Conservation (phyloP, 257 asterid genomes). For the Solanum arcanum region DNA sequence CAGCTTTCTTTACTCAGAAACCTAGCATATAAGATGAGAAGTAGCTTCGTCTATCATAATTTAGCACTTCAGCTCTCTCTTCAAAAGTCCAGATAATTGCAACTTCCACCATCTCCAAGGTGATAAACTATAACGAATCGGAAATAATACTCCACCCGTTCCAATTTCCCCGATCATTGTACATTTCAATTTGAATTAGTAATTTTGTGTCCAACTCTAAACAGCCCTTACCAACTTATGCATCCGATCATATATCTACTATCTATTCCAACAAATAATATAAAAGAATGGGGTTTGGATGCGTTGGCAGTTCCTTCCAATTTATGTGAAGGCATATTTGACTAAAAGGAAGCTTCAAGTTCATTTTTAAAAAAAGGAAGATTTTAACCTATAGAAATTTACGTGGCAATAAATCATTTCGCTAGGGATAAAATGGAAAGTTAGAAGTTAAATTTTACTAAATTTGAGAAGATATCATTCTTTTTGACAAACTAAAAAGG, state of each 20-base stretch:
- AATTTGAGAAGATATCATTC: background rate
- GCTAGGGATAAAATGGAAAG: background rate
- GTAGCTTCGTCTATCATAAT: background rate
- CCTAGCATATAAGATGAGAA: background rate
- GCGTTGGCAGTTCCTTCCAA: background rate
- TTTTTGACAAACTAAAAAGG: background rate
- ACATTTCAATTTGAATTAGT: background rate
- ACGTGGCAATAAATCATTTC: background rate
- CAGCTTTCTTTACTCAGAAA: background rate
- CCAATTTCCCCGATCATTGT: background rate
- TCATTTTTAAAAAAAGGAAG: accelerated
- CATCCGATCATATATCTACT: background rate
- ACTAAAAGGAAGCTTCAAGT: background rate
- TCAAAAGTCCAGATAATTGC: background rate
- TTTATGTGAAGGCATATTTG: background rate
- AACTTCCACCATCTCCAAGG: background rate
- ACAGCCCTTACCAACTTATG: background rate
- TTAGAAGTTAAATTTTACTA: background rate
- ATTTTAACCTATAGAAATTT: background rate
- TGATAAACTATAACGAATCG: background rate
- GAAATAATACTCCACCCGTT: background rate
- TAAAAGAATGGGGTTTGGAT: background rate
- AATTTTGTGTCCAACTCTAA: background rate
- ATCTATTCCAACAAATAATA: background rate
- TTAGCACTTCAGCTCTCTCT: background rate